Base-by-base conservation (phyloP, 1,139 yeast species). In the Arxiozyma bovina region DNA sequence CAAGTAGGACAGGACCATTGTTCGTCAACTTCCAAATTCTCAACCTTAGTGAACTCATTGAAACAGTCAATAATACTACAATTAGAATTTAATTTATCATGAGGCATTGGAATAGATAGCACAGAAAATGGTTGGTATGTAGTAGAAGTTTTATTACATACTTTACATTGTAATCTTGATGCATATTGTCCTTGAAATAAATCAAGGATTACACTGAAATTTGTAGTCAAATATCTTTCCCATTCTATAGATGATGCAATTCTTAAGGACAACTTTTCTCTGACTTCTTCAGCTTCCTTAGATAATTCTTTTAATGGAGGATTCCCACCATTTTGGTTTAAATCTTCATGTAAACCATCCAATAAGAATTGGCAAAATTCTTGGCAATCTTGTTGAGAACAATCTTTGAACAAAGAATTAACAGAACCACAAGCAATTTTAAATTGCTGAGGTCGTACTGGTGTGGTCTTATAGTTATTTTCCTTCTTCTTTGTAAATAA, bases 231-330 rank as follows among this genome's bases (percentile, higher is more conserved):
- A 67, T 89, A 90, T 57, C 96, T 76, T 66, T 89, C 96, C 99
- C 99, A 93, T 69, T 93, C 98, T 52, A 90, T 85, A 0, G 96
- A 83, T 0, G 96, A 85, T 0, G 97, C 98, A 45, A 87, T 76
- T 57, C 97, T 77, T 7, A 90, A 78, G 1, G 96, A 88, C 65
- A 89, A 71, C 30, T 73, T 71, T 66, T 93, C 98, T 52, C 97
- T 75, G 21, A 79, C 74, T 50, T 76, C 76, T 65, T 91, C 97
- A 59, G 91, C 96, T 54, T 81, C 83, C 12, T 81, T 82, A 0
- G 93, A 84, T 45, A 90, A 74, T 52, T 77, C 81, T 61, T 76
- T 83, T 63, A 77, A 66, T 30, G 81, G 75, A 2, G 79, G 77
- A 52, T 74, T 74, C 45, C 75, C 77, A 20, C 84, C 84, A 71